Base-by-base conservation (phyloP, 1,284 basidiomycete species). In the Tranzscheliella williamsii region DNA sequence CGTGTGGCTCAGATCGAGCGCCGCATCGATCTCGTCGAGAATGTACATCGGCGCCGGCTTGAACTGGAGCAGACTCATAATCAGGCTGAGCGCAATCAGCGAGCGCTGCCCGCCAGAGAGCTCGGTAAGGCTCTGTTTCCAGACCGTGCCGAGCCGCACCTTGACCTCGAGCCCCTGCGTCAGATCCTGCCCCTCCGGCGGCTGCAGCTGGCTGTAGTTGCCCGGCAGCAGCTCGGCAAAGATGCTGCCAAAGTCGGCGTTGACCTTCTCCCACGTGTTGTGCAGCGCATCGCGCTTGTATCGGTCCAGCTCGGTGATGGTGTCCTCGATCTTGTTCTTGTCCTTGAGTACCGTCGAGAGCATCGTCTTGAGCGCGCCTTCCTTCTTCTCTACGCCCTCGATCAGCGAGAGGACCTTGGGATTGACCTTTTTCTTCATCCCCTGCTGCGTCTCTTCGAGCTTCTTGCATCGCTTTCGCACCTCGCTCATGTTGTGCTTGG, bases 31-130 rank as follows among this genome's bases (percentile, higher is more conserved):
- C 80, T 98, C 95, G 80, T 98, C 95, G 18, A 98, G 84, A 74
- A 98, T 97, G 79, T 98, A 97, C 91, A 98, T 94, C 0, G 92
- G 95, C n/a, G 94, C 93, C 2, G 94, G 92, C 78, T 97, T 96
- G 84, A 97, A 97, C 79, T 97, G 93, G 26, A 98, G 84, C 30
- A 98, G 84, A 0, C 93, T 89, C 92, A 98, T 94, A 82, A 98
- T 97, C 38, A 98, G 83, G 9, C 91, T 95, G 2, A 98, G 84
- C 0, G 94, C 94, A 72, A 98, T 97, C 57, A 98, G 84, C 1
- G 93, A 96, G 31, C 95, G 83, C 83, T 99, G 95, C 15, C 95
- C 95, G 60, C 95, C 95, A 68, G 90, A 93, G 40, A 98, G 82
- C 78, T 99, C 95, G 0, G 94, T 98, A 73, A 99, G 81, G 73